These are phyloP conservation scores for Phytophthora sp. DNA, from an alignment of 352 stramenopile species.

Conservation along the genomic window DNA sequence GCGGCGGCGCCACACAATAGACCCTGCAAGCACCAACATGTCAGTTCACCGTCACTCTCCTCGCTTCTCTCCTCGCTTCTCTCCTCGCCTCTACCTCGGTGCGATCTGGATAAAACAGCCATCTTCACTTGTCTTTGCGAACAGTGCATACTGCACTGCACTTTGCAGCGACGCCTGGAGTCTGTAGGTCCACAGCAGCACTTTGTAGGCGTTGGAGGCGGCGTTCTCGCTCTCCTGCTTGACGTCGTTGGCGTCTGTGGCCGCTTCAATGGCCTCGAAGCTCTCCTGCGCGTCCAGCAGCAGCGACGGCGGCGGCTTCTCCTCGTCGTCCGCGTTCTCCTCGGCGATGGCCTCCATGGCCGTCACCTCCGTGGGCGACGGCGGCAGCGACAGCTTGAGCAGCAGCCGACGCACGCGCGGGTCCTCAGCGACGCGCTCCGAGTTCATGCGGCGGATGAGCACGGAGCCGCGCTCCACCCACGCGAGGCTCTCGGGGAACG, in stretches of 20 bases:
- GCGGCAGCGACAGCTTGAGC: conserved; percentile 39
- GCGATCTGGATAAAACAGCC: conserved; percentile 84
- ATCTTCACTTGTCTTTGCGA: conserved; percentile 82
- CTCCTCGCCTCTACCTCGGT: conserved; percentile 45
- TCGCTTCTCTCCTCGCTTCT: not conserved
- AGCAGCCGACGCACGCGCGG: conserved; percentile 74
- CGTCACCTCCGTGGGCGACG: conserved; percentile 24
- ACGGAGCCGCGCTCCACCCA: conserved; percentile 86
- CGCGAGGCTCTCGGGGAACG: conserved; percentile 55
- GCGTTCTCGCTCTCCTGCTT: conserved; percentile 84
- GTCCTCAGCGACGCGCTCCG: conserved; percentile 85
- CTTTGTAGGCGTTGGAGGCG: conserved; percentile 68
- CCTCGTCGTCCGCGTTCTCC: conserved; percentile 25
- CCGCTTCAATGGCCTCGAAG: conserved; percentile 76
- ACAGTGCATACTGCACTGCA: conserved; percentile 76
- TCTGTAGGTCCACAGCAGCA: conserved; percentile 83
- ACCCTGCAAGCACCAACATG: conserved; percentile 47
- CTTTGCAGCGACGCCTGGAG: conserved; percentile 78
- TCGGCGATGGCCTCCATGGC: conserved; percentile 41
- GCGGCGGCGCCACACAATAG: conserved; percentile 78
- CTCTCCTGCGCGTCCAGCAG: conserved; percentile 51
- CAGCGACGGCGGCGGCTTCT: conserved; percentile 39
- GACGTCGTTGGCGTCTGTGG: conserved; percentile 49
- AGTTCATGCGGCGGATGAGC: conserved; percentile 90
- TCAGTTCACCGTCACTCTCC: not conserved